A percentile compares a stretch with the other conserved stretches of the same genome.
Conservation (phyloP, 306 rosid species). For the Malus sylvestris region DNA sequence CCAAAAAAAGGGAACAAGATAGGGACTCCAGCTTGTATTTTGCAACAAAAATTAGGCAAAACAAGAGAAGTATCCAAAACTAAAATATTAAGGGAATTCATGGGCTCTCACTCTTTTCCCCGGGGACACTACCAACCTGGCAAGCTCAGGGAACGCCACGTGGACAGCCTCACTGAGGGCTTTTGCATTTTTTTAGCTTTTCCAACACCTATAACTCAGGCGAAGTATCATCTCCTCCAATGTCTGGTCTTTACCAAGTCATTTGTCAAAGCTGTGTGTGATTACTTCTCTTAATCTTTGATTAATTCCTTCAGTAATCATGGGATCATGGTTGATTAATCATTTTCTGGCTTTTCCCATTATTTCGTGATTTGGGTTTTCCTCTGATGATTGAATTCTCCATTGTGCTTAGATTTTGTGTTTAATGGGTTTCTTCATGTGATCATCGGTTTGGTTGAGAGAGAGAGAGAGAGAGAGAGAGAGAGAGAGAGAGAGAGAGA, state of each 20-base stretch:
- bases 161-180: background rate
- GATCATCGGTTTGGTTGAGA: background rate
- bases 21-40: background rate
- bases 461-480: constrained; percentile 9
- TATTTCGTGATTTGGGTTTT: background rate
- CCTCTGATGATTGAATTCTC: background rate
- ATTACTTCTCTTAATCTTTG: background rate
- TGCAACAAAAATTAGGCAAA: background rate
- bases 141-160: background rate
- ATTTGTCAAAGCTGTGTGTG: constrained; percentile 14
- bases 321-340: background rate
- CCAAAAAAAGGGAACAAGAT: background rate
- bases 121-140: background rate
- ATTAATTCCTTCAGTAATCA: constrained; percentile 14
- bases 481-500: background rate
- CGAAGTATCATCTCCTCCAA: constrained; percentile 51
- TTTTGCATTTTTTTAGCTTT: background rate
- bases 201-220: constrained; percentile 32
- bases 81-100: background rate
- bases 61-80: background rate
- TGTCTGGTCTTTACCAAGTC: constrained; percentile 19
- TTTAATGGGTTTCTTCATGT: constrained; percentile 12
- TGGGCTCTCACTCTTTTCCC: background rate
- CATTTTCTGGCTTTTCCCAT: background rate
- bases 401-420: constrained; percentile 10